Evolutionary conservation across 2,329 filamentous ascomycete species (phyloP), one percentile per base, ranked within the genome.

Genomic region (Fusarium guadeloupense): DNA sequence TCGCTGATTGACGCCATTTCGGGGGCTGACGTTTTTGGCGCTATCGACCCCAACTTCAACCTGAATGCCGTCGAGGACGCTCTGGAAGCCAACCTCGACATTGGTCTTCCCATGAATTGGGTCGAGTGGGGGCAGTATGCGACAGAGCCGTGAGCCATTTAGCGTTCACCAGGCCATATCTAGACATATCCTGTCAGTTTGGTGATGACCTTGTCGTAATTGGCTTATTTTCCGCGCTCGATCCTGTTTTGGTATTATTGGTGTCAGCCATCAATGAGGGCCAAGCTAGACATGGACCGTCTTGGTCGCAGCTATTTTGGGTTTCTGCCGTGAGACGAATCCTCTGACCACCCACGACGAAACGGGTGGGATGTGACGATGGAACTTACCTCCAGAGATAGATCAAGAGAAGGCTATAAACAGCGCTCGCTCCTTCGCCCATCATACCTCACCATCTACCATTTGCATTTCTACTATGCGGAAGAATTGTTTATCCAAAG

Each of bases 1-100:
- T 77, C 76, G 0, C 65, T 78, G 13, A 72, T 80, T 4, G 78
- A 80, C 34, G 72, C 77, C 3, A 72, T 80, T 21, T 78, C 78
- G 1, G 81, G 82, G 2, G 73, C 83, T n/a, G 82, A 85, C 38
- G 74, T 85, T 1, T 85, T 85, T 62, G 81, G 80, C 4, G 78
- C 84, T 37, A 83, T 85, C 21, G 83, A 84, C 42, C 83, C 83
- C 3, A 82, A 73, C 42, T 85, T 85, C 61, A 78, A 85, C 43
- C 63, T 85, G 1, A 78, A 77, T 20, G 82, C 82, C 0, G 80
- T 85, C 20, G 83, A 85, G 60, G 81, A 83, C 16, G 82, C 80
- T 0, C 70, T 85, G 0, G 82, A 84, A 52, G 81, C 82, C 0
- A 84, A 84, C 47, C 71, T 85, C 4, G 83, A 85, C 40, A 81